Conservation (phyloP, 441 rosid species). For the Adansonia rubrostipa region DNA sequence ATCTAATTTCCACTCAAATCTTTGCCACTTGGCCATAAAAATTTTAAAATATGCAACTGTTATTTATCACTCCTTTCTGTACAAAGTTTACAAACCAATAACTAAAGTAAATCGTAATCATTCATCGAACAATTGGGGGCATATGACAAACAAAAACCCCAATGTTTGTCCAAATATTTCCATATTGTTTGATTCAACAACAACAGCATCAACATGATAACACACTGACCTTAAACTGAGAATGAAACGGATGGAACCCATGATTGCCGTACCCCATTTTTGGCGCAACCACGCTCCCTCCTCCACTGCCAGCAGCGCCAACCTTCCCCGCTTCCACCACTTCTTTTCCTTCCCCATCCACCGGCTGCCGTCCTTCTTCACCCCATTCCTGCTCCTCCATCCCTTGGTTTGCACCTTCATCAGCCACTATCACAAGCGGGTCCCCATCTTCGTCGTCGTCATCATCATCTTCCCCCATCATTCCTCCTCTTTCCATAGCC, state of each 20-base stretch:
- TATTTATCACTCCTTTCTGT: constrained; percentile 31
- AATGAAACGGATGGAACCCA: constrained; percentile 93
- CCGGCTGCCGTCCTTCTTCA: constrained; percentile 53
- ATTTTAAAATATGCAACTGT: background rate
- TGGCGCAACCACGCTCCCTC: constrained; percentile 46
- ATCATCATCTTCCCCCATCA: constrained; percentile 54
- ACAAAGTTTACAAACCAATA: constrained; percentile 46
- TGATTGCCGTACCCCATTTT: constrained; percentile 87
- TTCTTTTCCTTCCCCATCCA: constrained; percentile 69
- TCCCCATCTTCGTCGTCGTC: constrained; percentile 79
- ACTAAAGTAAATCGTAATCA: constrained; percentile 26
- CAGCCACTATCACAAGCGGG: constrained; percentile 79
- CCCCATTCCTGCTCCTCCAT: constrained; percentile 74
- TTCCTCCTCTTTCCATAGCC: constrained; percentile 58
- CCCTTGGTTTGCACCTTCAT: constrained; percentile 61
- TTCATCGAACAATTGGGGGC: constrained; percentile 31
- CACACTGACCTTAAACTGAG: constrained; percentile 99
- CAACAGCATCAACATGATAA: constrained; percentile 26
- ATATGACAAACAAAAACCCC: constrained; percentile 35
- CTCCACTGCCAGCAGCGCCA: constrained; percentile 47
- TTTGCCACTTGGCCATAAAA: background rate
- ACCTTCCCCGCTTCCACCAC: constrained; percentile 55
- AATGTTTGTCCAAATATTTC: constrained; percentile 36
- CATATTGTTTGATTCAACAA: constrained; percentile 33
- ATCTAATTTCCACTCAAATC: background rate